Percentiles rank a stretch among this genome's conserved stretches.
Evolutionary conservation across 768 basidiomycete genomes (phyloP).

Genomic region (Mycena pura): DNA sequence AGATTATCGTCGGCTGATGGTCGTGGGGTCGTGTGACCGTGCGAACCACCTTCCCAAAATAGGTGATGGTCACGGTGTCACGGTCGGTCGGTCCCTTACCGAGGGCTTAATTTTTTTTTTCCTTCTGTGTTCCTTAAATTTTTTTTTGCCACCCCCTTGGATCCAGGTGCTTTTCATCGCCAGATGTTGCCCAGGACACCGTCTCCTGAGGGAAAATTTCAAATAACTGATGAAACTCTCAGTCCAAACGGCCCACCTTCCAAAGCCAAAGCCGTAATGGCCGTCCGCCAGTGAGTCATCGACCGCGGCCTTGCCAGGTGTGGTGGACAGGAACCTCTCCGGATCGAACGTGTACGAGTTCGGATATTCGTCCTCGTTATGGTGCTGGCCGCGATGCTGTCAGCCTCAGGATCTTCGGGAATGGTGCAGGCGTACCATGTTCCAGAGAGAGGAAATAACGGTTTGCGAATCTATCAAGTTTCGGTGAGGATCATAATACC

Average conservation of each 20-base stretch:
- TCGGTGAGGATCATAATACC: no score
- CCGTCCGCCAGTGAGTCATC: background rate
- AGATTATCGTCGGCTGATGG: no score
- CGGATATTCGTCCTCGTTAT: background rate
- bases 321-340: background rate
- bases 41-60: no score
- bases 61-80: no score
- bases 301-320: background rate
- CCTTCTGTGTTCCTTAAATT: no score
- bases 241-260: background rate
- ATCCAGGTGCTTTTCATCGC: background rate
- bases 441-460: background rate
- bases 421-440: constrained; percentile 1
- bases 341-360: constrained; percentile 1
- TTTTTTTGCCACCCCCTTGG: no score
- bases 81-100: no score
- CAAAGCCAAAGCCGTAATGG: constrained; percentile 4
- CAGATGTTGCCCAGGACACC: constrained; percentile 6
- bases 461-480: no score
- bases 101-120: no score
- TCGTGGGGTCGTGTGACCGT: no score
- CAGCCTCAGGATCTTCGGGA: background rate
- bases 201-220: background rate
- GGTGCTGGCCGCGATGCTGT: background rate
- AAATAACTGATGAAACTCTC: background rate